These are phyloP conservation scores for Calonectria honghensis DNA, from an alignment of 2,329 filamentous ascomycete species.

Conservation along the genomic window DNA sequence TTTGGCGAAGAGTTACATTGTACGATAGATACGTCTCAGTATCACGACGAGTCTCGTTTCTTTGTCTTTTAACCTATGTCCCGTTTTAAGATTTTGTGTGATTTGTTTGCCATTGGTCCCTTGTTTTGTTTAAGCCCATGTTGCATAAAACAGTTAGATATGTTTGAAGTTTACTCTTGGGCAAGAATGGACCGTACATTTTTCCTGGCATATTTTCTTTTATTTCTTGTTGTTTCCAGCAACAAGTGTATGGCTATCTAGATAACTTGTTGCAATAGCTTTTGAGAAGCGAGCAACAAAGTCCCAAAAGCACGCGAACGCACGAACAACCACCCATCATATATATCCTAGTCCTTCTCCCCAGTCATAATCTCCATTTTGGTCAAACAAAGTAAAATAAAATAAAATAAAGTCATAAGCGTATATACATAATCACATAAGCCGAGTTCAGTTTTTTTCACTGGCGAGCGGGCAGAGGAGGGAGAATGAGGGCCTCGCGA, in stretches of 20 bases:
- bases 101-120: not conserved
- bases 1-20: conserved; percentile 35
- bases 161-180: not conserved
- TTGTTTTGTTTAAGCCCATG: not conserved
- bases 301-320: not conserved
- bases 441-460: conserved; percentile 27
- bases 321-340: conserved; percentile 1
- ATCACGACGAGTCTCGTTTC: conserved; percentile 25
- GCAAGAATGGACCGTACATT: not conserved
- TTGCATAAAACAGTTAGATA: not conserved
- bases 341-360: not conserved
- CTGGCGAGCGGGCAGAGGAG: conserved; percentile 41
- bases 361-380: conserved; percentile 24
- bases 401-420: conserved; percentile 4
- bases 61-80: not conserved
- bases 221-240: not conserved
- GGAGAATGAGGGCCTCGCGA: conserved; percentile 52
- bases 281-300: not conserved
- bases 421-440: conserved; percentile 26
- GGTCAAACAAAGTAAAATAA: conserved; percentile 3
- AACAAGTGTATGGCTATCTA: conserved; percentile 6
- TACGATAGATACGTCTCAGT: conserved; percentile 41
- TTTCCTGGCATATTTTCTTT: not conserved
- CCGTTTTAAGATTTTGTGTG: not conserved
- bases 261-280: not conserved